Evolutionary conservation across 495 filamentous ascomycete genomes (phyloP), one percentile per base, ranked within the genome.

Genomic region (Trichoderma erinaceum): DNA sequence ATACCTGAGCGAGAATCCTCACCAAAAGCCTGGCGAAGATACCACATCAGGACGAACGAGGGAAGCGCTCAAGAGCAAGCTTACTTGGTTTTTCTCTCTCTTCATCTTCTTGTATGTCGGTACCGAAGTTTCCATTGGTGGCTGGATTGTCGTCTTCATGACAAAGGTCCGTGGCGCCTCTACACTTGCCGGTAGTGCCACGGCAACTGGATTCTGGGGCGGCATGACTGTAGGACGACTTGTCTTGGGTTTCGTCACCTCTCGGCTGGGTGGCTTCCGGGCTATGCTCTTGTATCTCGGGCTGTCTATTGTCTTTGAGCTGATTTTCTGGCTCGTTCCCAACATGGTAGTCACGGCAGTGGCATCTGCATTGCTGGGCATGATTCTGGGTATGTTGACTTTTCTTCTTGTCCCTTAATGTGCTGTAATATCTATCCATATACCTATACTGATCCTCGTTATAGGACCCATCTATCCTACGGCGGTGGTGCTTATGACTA

Each of bases 71-170:
- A 63, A 67, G 16, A 67, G 75, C 46, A 76, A 75, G 50, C 77
- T 94, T 3, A 89, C 89, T 29, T 97, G 91, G 91, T 75, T 94
- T 23, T 85, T 86, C 44, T 84, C 92, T 15, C 58, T 90, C 16
- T 96, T 96, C 77, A 77, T 95, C 46, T 81, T 96, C 4, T 85
- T 85, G 48, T 96, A 95, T 71, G 91, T 95, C 11, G 92, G 92
- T 48, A 78, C 88, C 23, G 92, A 97, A 67, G 92, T 97, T 21
- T 87, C 88, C 0, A 82, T 96, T 0, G 91, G 92, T 43, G 89
- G 93, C 15, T 97, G 92, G 93, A 88, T 96, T 56, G 90, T 93
- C 50, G 91, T 90, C 3, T 96, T 94, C 78, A 85, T 96, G 77
- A 88, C 95, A 68, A 83, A 79, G 32, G 89, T 92, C 61, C 88